Conservation (phyloP, 2,329 filamentous ascomycete species). For the Aureobasidium sp. region DNA sequence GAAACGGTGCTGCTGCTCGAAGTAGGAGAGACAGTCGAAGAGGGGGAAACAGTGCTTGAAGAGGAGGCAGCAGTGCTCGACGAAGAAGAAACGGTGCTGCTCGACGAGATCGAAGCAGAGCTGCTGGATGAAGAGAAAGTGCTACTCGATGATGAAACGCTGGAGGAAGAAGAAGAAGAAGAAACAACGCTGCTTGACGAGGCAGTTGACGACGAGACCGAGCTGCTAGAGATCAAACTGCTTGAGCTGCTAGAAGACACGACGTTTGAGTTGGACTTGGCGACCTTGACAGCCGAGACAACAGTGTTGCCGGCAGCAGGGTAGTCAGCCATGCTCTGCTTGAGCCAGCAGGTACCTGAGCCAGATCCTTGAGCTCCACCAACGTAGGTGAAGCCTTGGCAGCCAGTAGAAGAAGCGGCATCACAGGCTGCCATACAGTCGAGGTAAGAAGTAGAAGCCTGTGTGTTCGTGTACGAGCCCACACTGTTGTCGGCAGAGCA, state of each 20-base stretch:
- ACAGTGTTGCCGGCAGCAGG: slow-evolving; percentile 9
- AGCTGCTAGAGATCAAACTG: not conserved
- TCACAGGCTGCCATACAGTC: slow-evolving; percentile 18
- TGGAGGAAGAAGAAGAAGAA: not conserved
- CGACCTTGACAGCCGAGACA: slow-evolving; percentile 14
- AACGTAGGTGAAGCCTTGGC: slow-evolving; percentile 18
- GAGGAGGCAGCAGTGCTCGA: not conserved
- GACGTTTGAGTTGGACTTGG: slow-evolving; percentile 19
- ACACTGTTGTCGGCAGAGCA: slow-evolving; percentile 16
- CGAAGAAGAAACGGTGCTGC: not conserved
- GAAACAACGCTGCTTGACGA: not conserved
- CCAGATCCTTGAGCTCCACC: slow-evolving; percentile 17
- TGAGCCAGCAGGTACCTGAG: slow-evolving; percentile 21
- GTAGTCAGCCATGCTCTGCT: slow-evolving; percentile 15
- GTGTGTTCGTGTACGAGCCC: slow-evolving; percentile 15
- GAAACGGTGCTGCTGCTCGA: not conserved
- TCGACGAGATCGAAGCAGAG: slow-evolving; percentile 3
- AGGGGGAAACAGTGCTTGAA: not conserved
- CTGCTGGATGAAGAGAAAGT: not conserved
- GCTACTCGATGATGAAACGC: not conserved
- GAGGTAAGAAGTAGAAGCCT: slow-evolving; percentile 14
- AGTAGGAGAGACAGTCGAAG: not conserved
- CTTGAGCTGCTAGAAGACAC: slow-evolving; percentile 20
- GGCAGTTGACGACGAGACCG: not conserved
- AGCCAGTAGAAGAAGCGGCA: slow-evolving; percentile 11